Percentiles rank a stretch among this genome's conserved stretches.
phyloP scores from a whole-genome alignment of 768 basidiomycete species.

The Boletus rufocinnamomeus region DNA sequence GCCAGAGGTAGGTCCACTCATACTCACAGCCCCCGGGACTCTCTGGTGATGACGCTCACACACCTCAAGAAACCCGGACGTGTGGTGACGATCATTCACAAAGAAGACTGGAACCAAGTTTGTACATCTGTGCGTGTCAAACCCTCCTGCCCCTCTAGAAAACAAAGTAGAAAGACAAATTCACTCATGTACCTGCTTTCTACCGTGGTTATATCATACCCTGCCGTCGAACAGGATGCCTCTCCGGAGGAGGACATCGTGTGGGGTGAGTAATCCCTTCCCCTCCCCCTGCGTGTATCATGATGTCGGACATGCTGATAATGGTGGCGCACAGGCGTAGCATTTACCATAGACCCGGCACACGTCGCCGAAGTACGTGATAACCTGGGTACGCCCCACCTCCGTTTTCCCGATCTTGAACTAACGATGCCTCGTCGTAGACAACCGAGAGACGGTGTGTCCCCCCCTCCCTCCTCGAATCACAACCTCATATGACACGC shows the following conservation, averaged over 20 bases:
- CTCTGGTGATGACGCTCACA: constrained; percentile 75
- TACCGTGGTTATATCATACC: background rate
- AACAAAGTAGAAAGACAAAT: background rate
- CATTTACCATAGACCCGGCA: constrained; percentile 82
- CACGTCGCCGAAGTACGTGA: constrained; percentile 75
- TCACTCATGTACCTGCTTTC: background rate
- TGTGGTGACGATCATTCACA: constrained; percentile 87
- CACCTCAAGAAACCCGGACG: constrained; percentile 70
- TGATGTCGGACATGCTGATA: background rate
- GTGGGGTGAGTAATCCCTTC: constrained; percentile 62
- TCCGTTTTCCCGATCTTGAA: background rate
- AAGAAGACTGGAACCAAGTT: constrained; percentile 81
- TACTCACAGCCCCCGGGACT: constrained; percentile 66
- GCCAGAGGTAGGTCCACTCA: constrained; percentile 54
- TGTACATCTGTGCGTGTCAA: constrained; percentile 53
- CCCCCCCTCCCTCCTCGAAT: background rate
- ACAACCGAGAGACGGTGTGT: constrained; percentile 79
- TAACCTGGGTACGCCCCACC: constrained; percentile 62
- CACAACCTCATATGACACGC: background rate
- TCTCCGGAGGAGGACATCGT: constrained; percentile 30
- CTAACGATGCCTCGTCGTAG: constrained; percentile 35
- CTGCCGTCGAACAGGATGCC: constrained; percentile 21
- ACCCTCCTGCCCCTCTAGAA: background rate
- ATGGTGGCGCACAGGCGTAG: constrained; percentile 54
- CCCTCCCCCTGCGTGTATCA: background rate